Conservation (phyloP, 2,329 filamentous ascomycete species). For the Diaporthe australafricana region DNA sequence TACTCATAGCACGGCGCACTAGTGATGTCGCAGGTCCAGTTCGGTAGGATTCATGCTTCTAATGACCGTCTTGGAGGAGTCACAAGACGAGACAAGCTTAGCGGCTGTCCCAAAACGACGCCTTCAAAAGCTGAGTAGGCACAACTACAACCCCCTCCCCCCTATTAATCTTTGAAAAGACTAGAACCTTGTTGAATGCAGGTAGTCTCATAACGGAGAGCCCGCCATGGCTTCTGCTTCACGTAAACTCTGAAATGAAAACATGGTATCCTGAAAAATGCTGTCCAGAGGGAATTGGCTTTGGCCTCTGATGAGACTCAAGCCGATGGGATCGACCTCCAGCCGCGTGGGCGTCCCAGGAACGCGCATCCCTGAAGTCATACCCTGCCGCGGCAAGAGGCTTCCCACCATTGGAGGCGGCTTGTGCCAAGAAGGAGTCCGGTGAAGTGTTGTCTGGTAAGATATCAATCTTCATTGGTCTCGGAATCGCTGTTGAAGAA, state of each 20-base stretch:
- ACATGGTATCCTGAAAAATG: conserved; percentile 32
- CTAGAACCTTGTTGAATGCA: conserved; percentile 2
- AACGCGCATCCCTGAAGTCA: not conserved
- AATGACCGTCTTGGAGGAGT: conserved; percentile 2
- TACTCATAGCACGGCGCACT: conserved; percentile 1
- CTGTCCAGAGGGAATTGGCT: conserved; percentile 8
- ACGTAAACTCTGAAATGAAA: conserved; percentile 21
- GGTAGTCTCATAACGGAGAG: not conserved
- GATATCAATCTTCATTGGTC: conserved; percentile 23
- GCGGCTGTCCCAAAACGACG: not conserved
- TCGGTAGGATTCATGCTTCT: conserved; percentile 17
- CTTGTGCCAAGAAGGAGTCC: not conserved
- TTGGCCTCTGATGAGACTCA: not conserved
- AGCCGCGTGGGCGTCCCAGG: conserved; percentile 10
- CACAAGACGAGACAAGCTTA: not conserved
- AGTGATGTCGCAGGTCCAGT: not conserved
- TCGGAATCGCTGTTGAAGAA: conserved; percentile 67
- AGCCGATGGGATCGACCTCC: conserved; percentile 9
- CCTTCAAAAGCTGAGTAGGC: conserved; percentile 11
- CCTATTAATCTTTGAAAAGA: conserved; percentile 15
- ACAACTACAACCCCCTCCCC: not conserved
- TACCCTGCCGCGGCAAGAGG: not conserved
- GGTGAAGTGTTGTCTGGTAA: not conserved
- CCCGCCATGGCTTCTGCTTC: conserved; percentile 6
- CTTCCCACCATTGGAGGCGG: not conserved